Percentiles rank a stretch among this genome's conserved stretches.
phyloP scores from a whole-genome alignment of 202 grass and related monocot genomes.

The Panicum hallii region DNA sequence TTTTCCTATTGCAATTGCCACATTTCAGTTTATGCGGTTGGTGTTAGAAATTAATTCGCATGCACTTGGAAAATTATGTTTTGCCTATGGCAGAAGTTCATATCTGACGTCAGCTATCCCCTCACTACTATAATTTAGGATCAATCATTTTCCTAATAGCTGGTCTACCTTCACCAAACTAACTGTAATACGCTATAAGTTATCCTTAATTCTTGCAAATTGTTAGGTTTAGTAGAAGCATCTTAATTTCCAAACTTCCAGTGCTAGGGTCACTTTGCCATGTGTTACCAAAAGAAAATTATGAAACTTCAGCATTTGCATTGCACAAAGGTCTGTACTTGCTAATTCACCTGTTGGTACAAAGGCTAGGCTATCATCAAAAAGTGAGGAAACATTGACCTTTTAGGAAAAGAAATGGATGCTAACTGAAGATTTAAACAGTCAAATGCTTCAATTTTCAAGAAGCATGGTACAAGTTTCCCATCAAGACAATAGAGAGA shows the following conservation, averaged over 20 bases:
- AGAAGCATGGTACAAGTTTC: neutral
- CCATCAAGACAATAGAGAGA: neutral
- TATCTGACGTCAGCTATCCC: neutral
- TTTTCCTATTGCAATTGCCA: neutral
- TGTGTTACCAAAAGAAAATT: neutral
- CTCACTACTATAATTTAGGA: neutral
- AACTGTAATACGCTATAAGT: neutral
- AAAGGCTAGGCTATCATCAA: neutral
- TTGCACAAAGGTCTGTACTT: neutral
- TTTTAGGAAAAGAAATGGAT: neutral
- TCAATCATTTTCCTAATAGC: neutral
- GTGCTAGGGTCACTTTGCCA: neutral
- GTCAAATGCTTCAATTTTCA: neutral
- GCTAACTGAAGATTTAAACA: neutral
- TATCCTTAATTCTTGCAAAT: neutral
- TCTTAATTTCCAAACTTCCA: neutral
- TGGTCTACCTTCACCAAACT: neutral
- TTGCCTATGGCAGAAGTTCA: neutral
- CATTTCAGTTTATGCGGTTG: neutral
- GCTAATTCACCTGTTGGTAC: neutral
- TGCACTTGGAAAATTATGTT: neutral
- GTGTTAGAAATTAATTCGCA: neutral
- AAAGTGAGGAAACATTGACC: neutral
- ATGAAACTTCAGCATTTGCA: neutral
- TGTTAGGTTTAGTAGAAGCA: neutral